phyloP scores from a whole-genome alignment of 2,329 filamentous ascomycete species.

The Pseudomassariella vexata region DNA sequence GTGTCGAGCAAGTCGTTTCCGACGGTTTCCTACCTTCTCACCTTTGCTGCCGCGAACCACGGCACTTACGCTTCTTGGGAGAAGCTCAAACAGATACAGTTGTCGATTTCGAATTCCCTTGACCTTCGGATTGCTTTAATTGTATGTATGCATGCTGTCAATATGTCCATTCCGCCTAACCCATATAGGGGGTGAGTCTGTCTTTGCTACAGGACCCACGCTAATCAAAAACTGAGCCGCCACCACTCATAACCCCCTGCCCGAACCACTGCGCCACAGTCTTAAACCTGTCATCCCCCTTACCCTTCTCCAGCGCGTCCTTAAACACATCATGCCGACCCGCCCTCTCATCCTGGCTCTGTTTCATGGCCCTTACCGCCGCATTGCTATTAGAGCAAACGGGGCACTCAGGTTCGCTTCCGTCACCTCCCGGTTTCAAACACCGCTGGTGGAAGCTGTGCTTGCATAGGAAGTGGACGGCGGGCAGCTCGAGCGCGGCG shows the following conservation, averaged over 20 bases:
- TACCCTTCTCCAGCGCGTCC: conserved; percentile 58
- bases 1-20: too few relatives aligned
- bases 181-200: not conserved
- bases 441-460: conserved; percentile 95
- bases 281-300: conserved; percentile 62
- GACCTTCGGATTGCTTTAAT: too few relatives aligned
- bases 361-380: conserved; percentile 80
- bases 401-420: conserved; percentile 72
- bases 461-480: conserved; percentile 94
- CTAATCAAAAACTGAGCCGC: too few relatives aligned
- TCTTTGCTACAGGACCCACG: not conserved
- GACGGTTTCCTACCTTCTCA: too few relatives aligned
- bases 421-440: conserved; percentile 51
- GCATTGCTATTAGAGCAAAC: conserved; percentile 79
- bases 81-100: too few relatives aligned
- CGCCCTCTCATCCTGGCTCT: conserved; percentile 79
- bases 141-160: too few relatives aligned
- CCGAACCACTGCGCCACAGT: conserved; percentile 92
- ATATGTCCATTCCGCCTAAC: too few relatives aligned
- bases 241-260: conserved; percentile 67
- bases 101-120: too few relatives aligned
- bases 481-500: conserved; percentile 73
- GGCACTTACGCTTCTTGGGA: too few relatives aligned
- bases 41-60: too few relatives aligned
- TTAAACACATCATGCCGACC: conserved; percentile 86